A percentile compares a stretch with the other conserved stretches of the same genome.
Evolutionary conservation across 2,329 filamentous ascomycete species (phyloP).

Genomic region (Ophiostoma quercus): DNA sequence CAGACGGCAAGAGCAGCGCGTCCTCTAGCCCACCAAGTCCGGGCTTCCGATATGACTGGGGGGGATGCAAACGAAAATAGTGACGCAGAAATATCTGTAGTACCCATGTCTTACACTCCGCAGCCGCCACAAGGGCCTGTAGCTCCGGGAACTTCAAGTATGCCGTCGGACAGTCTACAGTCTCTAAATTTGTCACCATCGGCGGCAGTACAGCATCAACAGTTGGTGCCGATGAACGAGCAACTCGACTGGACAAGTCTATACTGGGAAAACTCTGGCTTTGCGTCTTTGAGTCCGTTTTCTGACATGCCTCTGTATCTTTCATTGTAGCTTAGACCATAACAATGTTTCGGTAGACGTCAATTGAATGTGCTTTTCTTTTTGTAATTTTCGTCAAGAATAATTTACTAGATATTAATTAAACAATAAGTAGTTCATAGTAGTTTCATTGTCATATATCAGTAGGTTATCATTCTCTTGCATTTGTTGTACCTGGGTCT

Average conservation of each 20-base stretch:
- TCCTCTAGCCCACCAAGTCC: neutral
- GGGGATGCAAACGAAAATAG: neutral
- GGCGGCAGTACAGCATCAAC: slow-evolving; percentile 15
- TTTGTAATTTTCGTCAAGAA: too few species aligned
- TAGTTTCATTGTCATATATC: too few species aligned
- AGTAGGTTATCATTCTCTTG: neutral
- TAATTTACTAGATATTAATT: too few species aligned
- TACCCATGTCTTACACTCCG: neutral
- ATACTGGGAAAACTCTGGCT: slow-evolving; percentile 24
- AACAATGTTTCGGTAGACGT: neutral
- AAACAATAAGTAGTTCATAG: too few species aligned
- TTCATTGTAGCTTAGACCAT: slow-evolving; percentile 2
- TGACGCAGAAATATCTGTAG: neutral
- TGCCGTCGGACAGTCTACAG: slow-evolving; percentile 5
- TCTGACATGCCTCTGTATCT: slow-evolving; percentile 25
- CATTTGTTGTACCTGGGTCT: neutral
- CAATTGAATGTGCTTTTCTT: too few species aligned
- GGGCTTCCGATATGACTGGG: neutral
- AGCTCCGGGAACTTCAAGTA: neutral
- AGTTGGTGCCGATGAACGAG: slow-evolving; percentile 21
- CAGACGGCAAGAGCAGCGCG: neutral
- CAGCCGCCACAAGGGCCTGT: neutral
- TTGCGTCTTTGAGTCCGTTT: slow-evolving; percentile 24
- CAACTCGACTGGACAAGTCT: slow-evolving; percentile 25
- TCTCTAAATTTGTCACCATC: neutral